Evolutionary conservation across 257 asterid genomes (phyloP).

Genomic region (Scutellaria barbata): DNA sequence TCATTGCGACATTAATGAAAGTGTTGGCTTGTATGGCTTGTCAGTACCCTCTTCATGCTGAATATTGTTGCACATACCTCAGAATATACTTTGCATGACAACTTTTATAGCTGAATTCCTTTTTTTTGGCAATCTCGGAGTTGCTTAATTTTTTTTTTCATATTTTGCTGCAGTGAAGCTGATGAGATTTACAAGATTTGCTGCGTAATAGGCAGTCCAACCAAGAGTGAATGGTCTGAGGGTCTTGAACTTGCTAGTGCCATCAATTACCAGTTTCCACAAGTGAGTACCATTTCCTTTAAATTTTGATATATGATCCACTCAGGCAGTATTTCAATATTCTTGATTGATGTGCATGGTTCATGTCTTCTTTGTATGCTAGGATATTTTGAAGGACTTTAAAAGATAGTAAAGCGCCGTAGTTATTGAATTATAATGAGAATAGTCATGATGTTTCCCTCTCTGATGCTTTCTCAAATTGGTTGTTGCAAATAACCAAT

Average conservation of each 20-base stretch:
- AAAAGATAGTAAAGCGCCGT: neutral
- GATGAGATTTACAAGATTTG: constrained; percentile 93
- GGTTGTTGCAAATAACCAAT: neutral
- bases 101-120: neutral
- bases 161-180: constrained; percentile 68
- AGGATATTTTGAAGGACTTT: neutral
- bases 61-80: neutral
- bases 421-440: neutral
- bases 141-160: constrained; percentile 26
- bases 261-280: constrained; percentile 82
- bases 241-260: constrained; percentile 86
- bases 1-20: neutral
- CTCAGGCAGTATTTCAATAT: constrained; percentile 2
- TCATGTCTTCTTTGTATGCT: neutral
- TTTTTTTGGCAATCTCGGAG: neutral
- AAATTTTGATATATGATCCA: neutral
- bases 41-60: constrained; percentile 5
- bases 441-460: neutral
- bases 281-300: constrained; percentile 48
- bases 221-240: constrained; percentile 68
- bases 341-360: neutral
- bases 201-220: constrained; percentile 84
- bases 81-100: neutral
- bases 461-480: neutral
- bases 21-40: neutral